Base-by-base conservation (phyloP, 2,329 filamentous ascomycete species). In the Botrytis hyacinthi region DNA sequence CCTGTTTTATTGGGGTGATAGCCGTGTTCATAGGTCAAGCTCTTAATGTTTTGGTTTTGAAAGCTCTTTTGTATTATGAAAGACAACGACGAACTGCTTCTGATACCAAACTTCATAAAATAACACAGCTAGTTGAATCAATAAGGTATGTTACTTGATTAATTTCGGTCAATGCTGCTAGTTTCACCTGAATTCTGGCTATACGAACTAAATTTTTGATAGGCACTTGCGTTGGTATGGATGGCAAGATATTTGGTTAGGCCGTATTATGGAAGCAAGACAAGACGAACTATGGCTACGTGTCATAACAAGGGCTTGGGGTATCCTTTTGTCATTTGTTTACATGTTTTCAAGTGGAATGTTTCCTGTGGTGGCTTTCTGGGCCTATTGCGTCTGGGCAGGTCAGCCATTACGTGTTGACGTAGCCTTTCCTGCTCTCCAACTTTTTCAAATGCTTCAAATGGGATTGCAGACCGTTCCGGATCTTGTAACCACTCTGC, bases 361-460 rank as follows among this genome's bases (percentile, higher is more conserved):
- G 6, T 94, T 97, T 76, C 94, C 94, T 0, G 90, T 96, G 0
- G 89, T 92, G 2, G 93, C 92, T 1, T 94, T 97, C 77, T 93
- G 91, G 77, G 90, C 93, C 0, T 97, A 94, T 81, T 96, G 94
- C 0, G 86, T 91, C 18, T 81, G 95, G 57, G 89, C 92, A 7
- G 88, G 89, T 0, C 86, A 88, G 66, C 87, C 90, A 0, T 83
- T 97, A 14, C 90, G 90, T 0, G 90, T 97, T 51, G 92, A 97
- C 75, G 86, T 97, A 40, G 94, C 94, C 16, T 97, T 97, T 81
- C 94, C 94, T 0, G 94, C 94, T 0, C 85, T 97, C 3, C 91
- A 95, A 75, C 85, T 97, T 0, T 97, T 97, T 78, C 84, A 85
- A 1, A 89, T 95, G 84, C 84, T 97, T 18, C 92, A 95, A 78